Percentiles rank a stretch among this genome's conserved stretches.
phyloP scores from a whole-genome alignment of 2,329 filamentous ascomycete species.

The Diaporthe capsici region DNA sequence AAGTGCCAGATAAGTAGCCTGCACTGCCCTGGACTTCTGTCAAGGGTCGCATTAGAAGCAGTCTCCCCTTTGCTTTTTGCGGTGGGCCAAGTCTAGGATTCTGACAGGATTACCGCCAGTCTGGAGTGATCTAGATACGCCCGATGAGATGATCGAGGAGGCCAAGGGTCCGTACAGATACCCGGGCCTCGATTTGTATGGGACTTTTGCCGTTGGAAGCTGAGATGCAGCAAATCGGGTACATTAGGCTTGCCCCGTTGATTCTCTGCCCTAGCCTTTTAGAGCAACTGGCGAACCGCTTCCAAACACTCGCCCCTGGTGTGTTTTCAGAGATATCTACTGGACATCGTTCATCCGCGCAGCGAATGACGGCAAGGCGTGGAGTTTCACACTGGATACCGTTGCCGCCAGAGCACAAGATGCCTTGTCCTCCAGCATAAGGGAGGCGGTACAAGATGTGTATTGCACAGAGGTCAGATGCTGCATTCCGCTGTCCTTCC shows the following conservation, averaged over 20 bases:
- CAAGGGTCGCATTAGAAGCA: slow-evolving; percentile 15
- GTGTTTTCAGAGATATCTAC: not conserved
- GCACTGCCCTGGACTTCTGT: slow-evolving; percentile 23
- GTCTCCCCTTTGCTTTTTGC: slow-evolving; percentile 1
- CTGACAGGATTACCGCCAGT: slow-evolving; percentile 38
- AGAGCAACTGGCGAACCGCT: not conserved
- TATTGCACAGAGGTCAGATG: slow-evolving; percentile 35
- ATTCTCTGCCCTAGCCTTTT: not conserved
- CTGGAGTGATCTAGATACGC: slow-evolving; percentile 41
- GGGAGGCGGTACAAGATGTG: slow-evolving; percentile 26
- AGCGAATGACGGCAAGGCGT: not conserved
- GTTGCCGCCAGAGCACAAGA: slow-evolving; percentile 14
- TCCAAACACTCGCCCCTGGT: slow-evolving; percentile 1
- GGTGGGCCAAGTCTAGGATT: not conserved
- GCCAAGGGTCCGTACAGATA: slow-evolving; percentile 36
- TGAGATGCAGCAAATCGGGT: slow-evolving; percentile 27
- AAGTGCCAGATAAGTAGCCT: slow-evolving; percentile 14
- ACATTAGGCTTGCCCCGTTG: slow-evolving; percentile 34
- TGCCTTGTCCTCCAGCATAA: slow-evolving; percentile 31
- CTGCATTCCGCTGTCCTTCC: slow-evolving; percentile 24
- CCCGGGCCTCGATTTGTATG: slow-evolving; percentile 18
- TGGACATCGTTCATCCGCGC: not conserved
- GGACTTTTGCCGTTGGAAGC: slow-evolving; percentile 4
- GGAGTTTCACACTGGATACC: not conserved
- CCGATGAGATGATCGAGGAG: slow-evolving; percentile 40